phyloP scores from a whole-genome alignment of 2,329 filamentous ascomycete species.

The Graphium sp. region DNA sequence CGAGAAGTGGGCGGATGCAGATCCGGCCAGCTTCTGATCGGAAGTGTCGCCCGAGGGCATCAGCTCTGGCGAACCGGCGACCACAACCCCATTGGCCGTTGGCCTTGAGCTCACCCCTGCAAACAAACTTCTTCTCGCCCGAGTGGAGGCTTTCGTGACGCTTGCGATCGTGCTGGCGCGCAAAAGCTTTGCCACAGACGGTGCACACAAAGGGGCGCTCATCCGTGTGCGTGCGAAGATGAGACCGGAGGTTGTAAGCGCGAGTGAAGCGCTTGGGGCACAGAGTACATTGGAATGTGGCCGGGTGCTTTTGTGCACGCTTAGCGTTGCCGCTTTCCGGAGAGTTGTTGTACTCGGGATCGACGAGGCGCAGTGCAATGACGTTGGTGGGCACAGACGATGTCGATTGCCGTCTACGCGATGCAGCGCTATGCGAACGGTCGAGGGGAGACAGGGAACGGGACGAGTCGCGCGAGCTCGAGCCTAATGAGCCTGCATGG shows the following conservation, averaged over 20 bases:
- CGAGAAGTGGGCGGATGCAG: conserved; percentile 91
- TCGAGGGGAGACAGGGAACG: conserved; percentile 44
- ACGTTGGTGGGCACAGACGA: conserved; percentile 45
- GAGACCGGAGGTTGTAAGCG: conserved; percentile 90
- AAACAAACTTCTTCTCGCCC: conserved; percentile 97
- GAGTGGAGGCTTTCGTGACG: conserved; percentile 91
- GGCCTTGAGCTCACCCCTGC: conserved; percentile 74
- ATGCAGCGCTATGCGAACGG: conserved; percentile 24
- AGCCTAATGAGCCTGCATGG: conserved; percentile 26
- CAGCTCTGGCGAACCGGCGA: conserved; percentile 81
- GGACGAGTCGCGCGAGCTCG: conserved; percentile 27
- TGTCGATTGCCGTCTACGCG: conserved; percentile 40
- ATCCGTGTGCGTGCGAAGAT: conserved; percentile 90
- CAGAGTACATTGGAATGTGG: conserved; percentile 85
- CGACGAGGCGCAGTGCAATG: conserved; percentile 78
- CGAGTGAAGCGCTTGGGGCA: conserved; percentile 94
- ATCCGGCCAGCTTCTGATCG: conserved; percentile 87
- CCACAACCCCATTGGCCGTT: conserved; percentile 85
- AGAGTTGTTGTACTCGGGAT: conserved; percentile 64
- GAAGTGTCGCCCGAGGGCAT: conserved; percentile 89
- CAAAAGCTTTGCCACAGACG: conserved; percentile 93
- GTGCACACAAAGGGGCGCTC: conserved; percentile 95
- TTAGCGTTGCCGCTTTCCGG: conserved; percentile 47
- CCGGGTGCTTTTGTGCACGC: conserved; percentile 91
- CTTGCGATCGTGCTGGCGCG: conserved; percentile 92